phyloP scores from a whole-genome alignment of 78 protist genomes.

The Reticulomyxa filosa region DNA sequence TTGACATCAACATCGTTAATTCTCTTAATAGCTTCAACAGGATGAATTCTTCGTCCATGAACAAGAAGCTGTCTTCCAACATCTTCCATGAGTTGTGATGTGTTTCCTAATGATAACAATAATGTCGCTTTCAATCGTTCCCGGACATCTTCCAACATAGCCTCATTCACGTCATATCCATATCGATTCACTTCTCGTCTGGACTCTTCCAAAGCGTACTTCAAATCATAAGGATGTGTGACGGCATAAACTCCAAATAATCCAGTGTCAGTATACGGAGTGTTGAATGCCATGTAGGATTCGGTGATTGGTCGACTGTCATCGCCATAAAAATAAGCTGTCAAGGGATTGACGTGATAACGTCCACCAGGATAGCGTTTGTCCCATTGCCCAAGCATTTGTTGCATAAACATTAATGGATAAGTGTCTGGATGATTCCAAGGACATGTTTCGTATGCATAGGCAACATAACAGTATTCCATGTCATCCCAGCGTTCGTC shows the following conservation, averaged over 20 bases:
- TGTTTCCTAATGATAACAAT: background rate
- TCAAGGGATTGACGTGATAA: slow-evolving; percentile 8
- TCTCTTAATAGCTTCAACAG: slow-evolving; percentile 27
- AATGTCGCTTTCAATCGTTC: background rate
- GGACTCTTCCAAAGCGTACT: background rate
- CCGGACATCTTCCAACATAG: background rate
- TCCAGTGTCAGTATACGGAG: slow-evolving; percentile 76
- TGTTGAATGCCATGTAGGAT: slow-evolving; percentile 58
- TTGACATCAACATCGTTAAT: slow-evolving; percentile 43
- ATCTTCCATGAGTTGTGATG: slow-evolving; percentile 36
- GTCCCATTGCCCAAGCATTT: slow-evolving; percentile 60
- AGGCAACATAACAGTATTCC: slow-evolving; percentile 33
- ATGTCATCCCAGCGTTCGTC: slow-evolving; percentile 28
- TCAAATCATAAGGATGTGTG: slow-evolving; percentile 31
- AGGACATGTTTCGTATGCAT: slow-evolving; percentile 35
- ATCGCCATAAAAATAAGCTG: no score
- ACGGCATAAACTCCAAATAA: slow-evolving; percentile 66
- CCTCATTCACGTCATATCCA: background rate
- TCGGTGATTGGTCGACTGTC: background rate
- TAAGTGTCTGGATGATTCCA: slow-evolving; percentile 43
- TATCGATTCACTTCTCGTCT: background rate
- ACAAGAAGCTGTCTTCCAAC: slow-evolving; percentile 68
- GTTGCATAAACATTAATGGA: slow-evolving; percentile 34
- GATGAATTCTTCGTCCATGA: slow-evolving; percentile 48
- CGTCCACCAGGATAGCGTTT: slow-evolving; percentile 28